These are phyloP conservation scores for Linnemannia exigua DNA, from an alignment of 192 early-diverging fungal genomes.

Conservation along the genomic window DNA sequence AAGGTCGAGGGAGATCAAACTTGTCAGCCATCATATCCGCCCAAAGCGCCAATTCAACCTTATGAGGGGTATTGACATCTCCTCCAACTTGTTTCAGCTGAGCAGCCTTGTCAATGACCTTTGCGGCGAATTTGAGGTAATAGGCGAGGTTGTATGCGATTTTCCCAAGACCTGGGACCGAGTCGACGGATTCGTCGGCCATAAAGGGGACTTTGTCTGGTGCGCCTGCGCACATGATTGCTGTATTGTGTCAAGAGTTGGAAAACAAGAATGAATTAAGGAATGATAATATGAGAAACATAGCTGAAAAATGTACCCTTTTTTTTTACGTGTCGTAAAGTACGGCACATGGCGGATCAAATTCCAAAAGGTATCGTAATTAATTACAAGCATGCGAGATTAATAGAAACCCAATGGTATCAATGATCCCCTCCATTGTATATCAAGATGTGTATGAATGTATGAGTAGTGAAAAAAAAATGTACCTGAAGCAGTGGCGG, in stretches of 20 bases:
- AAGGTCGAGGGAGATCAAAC: constrained; percentile 6
- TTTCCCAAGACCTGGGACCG: constrained; percentile 46
- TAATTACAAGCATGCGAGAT: no score
- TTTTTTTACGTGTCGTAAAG: no score
- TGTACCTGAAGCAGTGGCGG: constrained; percentile 49
- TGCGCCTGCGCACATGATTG: constrained; percentile 43
- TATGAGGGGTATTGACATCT: constrained; percentile 28
- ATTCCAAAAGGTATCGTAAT: no score
- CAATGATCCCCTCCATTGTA: no score
- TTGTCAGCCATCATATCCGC: constrained; percentile 43
- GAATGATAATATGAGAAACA: no score
- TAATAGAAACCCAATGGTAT: no score
- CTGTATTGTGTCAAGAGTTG: background rate
- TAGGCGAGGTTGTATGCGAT: constrained; percentile 48
- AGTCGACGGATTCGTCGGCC: constrained; percentile 56
- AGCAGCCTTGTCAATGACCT: constrained; percentile 41
- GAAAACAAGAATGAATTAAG: no score
- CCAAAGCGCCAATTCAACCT: constrained; percentile 50
- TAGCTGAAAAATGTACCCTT: no score
- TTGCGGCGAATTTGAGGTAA: constrained; percentile 49
- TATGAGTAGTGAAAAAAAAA: background rate
- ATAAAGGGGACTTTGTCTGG: constrained; percentile 49
- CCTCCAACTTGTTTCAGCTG: constrained; percentile 24
- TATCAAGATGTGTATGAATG: no score
- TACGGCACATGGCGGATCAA: no score